A percentile compares a stretch with the other conserved stretches of the same genome.
phyloP scores from a whole-genome alignment of 2,329 filamentous ascomycete genomes.

The Fusarium veterinarium region DNA sequence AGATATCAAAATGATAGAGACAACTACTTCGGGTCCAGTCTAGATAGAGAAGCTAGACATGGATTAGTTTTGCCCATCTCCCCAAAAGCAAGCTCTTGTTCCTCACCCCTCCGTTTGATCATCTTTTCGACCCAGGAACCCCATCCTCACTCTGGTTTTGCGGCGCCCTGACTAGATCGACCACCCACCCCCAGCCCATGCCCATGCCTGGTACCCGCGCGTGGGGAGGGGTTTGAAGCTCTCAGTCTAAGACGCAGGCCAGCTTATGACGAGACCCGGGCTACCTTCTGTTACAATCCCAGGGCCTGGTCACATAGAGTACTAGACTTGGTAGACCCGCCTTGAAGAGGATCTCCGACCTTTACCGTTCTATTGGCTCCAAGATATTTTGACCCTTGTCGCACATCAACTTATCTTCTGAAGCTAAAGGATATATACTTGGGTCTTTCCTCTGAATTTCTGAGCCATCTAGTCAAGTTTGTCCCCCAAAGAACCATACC shows the following conservation, averaged over 20 bases:
- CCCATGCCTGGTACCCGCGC: slow-evolving; percentile 25
- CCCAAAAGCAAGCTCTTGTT: slow-evolving; percentile 31
- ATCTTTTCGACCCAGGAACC: slow-evolving; percentile 40
- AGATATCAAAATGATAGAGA: slow-evolving; percentile 39
- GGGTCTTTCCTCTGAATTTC: slow-evolving; percentile 43
- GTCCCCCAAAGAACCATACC: slow-evolving; percentile 41
- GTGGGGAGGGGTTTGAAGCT: slow-evolving; percentile 40
- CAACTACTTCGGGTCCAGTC: slow-evolving; percentile 31
- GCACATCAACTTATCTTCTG: slow-evolving; percentile 42
- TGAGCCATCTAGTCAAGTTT: slow-evolving; percentile 34
- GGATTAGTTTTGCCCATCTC: slow-evolving; percentile 33
- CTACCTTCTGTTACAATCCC: slow-evolving; percentile 42
- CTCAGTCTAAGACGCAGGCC: slow-evolving; percentile 33
- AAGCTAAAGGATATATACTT: slow-evolving; percentile 45
- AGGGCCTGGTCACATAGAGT: slow-evolving; percentile 41
- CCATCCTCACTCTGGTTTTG: slow-evolving; percentile 38
- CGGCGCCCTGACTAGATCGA: slow-evolving; percentile 32
- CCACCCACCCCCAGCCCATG: slow-evolving; percentile 30
- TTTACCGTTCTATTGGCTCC: slow-evolving; percentile 50
- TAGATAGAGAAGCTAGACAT: slow-evolving; percentile 38
- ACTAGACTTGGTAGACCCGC: slow-evolving; percentile 39
- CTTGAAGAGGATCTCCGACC: slow-evolving; percentile 46
- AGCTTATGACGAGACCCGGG: slow-evolving; percentile 46
- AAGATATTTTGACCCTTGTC: slow-evolving; percentile 45
- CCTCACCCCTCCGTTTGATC: slow-evolving; percentile 44